Evolutionary conservation across 1,284 basidiomycete genomes (phyloP).

Genomic region (Leccinum griseonigrum): DNA sequence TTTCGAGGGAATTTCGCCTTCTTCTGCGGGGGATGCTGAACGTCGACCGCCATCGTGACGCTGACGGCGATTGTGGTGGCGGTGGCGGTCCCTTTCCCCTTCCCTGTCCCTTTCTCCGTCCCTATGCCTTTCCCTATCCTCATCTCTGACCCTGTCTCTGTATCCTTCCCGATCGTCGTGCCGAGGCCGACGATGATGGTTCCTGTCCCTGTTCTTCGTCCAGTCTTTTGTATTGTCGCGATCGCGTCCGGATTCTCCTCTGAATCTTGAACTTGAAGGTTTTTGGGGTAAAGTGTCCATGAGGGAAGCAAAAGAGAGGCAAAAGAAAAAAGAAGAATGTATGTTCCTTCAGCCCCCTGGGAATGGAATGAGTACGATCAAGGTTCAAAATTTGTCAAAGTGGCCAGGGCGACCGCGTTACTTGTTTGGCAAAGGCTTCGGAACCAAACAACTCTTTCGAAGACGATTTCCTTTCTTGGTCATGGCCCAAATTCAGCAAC

Average conservation of each 20-base stretch:
- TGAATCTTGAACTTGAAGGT: conserved; percentile 12
- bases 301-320: neutral
- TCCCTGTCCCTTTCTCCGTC: neutral
- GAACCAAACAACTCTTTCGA: too few species aligned
- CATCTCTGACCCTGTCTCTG: neutral
- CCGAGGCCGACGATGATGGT: conserved; percentile 11
- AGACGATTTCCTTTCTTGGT: too few species aligned
- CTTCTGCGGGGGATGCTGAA: conserved; percentile 13
- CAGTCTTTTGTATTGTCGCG: conserved; percentile 10
- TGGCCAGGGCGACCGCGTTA: too few species aligned
- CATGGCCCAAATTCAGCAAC: too few species aligned
- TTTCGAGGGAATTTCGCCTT: conserved; percentile 12
- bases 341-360: neutral
- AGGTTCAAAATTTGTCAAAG: neutral
- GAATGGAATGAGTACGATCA: neutral
- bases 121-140: conserved; percentile 4
- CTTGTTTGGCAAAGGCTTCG: too few species aligned
- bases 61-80: neutral
- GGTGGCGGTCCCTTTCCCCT: neutral
- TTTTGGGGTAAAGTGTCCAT: conserved; percentile 26
- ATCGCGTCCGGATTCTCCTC: conserved; percentile 10
- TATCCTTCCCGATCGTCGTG: conserved; percentile 6
- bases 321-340: neutral
- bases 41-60: conserved; percentile 5
- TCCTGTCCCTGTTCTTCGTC: conserved; percentile 7